Evolutionary conservation across 78 protist species (phyloP), one percentile per base, ranked within the genome.

Genomic region (Creolimax fragrantissima): DNA sequence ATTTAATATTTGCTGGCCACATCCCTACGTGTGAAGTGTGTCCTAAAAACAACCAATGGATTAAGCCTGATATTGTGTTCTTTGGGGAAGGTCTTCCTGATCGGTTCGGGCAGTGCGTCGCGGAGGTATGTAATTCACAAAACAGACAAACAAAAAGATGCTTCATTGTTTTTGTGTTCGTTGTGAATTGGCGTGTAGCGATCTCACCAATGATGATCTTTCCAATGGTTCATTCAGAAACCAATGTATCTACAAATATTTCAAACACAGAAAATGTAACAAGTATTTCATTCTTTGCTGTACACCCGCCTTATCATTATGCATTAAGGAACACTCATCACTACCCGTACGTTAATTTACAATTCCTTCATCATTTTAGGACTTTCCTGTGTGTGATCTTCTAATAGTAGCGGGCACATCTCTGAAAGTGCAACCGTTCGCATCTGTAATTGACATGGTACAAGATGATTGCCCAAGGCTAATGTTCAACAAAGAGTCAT

Each of bases 331-430:
- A n/a, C n/a, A n/a, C n/a, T n/a, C n/a, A n/a, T n/a, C n/a, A n/a
- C n/a, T n/a, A n/a, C n/a, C n/a, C n/a, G n/a, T n/a, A n/a, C n/a
- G n/a, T n/a, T n/a, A n/a, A n/a, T n/a, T n/a, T n/a, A n/a, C n/a
- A n/a, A n/a, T n/a, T n/a, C n/a, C n/a, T n/a, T n/a, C n/a, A n/a
- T n/a, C n/a, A n/a, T n/a, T n/a, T n/a, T 5, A 81, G 2, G 98
- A 96, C 67, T 93, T 94, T 35, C 37, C 44, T 7, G 81, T 45
- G 35, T 92, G 96, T 42, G 97, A 96, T 90, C 42, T 94, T 3
- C 74, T 96, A 67, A 95, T 96, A 35, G 95, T 96, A 3, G 92
- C 95, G 41, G 98, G 98, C 39, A 96, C 98, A 4, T 95, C 97
- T 1, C 92, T 97, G 6, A 89, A 92, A 81, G 98, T 97, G 3